Conservation (phyloP, 2,329 filamentous ascomycete species). For the Penicillium sp. region DNA sequence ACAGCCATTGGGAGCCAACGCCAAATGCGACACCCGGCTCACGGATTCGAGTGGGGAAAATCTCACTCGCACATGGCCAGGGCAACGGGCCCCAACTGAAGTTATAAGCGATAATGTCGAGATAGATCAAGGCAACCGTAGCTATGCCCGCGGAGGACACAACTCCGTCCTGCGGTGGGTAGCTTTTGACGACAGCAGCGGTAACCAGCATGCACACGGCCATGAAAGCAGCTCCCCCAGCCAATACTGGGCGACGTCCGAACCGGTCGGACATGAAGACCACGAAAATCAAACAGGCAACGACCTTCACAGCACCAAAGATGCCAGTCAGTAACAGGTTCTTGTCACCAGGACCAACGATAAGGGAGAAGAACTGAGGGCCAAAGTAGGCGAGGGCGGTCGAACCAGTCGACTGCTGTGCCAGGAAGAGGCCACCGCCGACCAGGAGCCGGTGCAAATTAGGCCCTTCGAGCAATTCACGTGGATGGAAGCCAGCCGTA, state of each 20-base stretch:
- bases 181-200: conserved; percentile 46
- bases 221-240: conserved; percentile 48
- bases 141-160: conserved; percentile 51
- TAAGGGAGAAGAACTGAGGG: conserved; percentile 55
- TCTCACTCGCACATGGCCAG: conserved; percentile 42
- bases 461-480: conserved; percentile 49
- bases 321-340: conserved; percentile 54
- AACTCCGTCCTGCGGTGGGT: conserved; percentile 37
- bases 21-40: conserved; percentile 42
- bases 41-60: conserved; percentile 41
- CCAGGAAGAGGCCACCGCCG: conserved; percentile 51
- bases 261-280: conserved; percentile 54
- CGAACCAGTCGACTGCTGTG: conserved; percentile 56
- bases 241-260: conserved; percentile 54
- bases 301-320: conserved; percentile 56
- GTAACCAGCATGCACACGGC: conserved; percentile 50
- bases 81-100: conserved; percentile 43
- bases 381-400: conserved; percentile 58
- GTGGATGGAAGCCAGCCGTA: conserved; percentile 44
- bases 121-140: conserved; percentile 56
- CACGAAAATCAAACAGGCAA: conserved; percentile 53
- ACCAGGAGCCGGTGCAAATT: conserved; percentile 48
- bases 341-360: conserved; percentile 48
- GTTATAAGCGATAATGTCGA: conserved; percentile 52
- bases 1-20: conserved; percentile 42